These are phyloP conservation scores for Pseudomicrostroma phylloplanum DNA, from an alignment of 1,284 basidiomycete genomes.

Conservation along the genomic window DNA sequence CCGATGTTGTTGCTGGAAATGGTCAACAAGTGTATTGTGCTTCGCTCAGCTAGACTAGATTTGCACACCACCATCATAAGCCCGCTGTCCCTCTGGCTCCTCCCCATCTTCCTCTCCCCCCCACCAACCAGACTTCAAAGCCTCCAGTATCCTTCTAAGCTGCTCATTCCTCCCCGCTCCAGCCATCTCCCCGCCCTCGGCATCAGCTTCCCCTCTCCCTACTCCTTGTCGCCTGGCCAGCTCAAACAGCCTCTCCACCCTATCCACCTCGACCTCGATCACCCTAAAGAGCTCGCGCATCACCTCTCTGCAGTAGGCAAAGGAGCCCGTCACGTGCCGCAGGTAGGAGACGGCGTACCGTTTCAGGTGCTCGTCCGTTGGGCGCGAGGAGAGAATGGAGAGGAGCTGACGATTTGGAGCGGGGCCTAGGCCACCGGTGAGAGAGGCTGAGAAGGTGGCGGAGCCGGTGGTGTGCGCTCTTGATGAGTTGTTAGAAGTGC, in stretches of 20 bases:
- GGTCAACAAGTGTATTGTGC: not conserved
- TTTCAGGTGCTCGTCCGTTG: conserved; percentile 40
- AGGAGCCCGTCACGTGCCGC: conserved; percentile 36
- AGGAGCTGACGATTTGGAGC: conserved; percentile 35
- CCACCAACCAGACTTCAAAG: not conserved
- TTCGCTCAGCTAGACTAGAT: no score
- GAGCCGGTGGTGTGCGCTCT: not conserved
- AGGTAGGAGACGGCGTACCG: conserved; percentile 45
- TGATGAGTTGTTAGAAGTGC: not conserved
- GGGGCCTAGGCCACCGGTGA: not conserved
- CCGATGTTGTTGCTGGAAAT: not conserved
- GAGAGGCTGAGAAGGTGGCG: not conserved
- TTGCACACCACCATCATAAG: not conserved
- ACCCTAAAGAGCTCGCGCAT: conserved; percentile 29
- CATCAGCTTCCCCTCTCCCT: not conserved
- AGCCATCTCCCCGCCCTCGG: not conserved
- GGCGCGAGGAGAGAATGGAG: conserved; percentile 41
- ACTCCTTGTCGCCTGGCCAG: not conserved
- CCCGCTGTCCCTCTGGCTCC: not conserved
- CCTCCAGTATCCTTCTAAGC: conserved; percentile 4
- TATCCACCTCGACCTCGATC: conserved; percentile 26
- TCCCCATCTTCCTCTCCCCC: not conserved
- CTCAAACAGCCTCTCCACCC: conserved; percentile 22
- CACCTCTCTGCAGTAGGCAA: conserved; percentile 44
- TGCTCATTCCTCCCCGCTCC: conserved; percentile 2